Conservation (phyloP, 805 yeast species). For the Saccharomycopsis synnaedendra region DNA sequence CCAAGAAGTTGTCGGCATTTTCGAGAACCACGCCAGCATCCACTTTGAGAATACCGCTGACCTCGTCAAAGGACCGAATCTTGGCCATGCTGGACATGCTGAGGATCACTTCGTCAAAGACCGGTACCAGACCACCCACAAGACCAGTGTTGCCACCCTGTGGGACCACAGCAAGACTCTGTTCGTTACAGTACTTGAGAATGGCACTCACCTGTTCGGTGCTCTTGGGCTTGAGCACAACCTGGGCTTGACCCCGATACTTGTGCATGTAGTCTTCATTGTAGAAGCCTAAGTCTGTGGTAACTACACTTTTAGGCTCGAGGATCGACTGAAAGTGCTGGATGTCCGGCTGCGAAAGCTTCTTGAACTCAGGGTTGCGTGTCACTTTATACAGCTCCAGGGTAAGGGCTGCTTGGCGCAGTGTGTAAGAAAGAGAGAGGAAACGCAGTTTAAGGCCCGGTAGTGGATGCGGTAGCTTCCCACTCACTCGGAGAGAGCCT, state of each 20-base stretch:
- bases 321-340: slow-evolving; percentile 47
- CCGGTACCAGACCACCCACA: slow-evolving; percentile 90
- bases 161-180: slow-evolving; percentile 77
- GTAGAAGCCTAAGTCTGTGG: slow-evolving; percentile 56
- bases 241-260: slow-evolving; percentile 74
- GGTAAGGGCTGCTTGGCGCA: slow-evolving; percentile 38
- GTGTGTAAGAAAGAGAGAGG: no score
- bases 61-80: slow-evolving; percentile 69
- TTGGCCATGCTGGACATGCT: slow-evolving; percentile 63
- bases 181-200: slow-evolving; percentile 67
- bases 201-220: slow-evolving; percentile 69
- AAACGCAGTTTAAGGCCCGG: no score
- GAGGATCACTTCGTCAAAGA: slow-evolving; percentile 79
- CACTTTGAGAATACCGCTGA: slow-evolving; percentile 75
- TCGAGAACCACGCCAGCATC: slow-evolving; percentile 91
- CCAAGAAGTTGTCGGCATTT: slow-evolving; percentile 65
- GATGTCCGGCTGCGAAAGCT: slow-evolving; percentile 45
- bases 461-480: no score
- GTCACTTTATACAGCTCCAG: slow-evolving; percentile 58
- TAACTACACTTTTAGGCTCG: slow-evolving; percentile 21
- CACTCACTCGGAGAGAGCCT: no score
- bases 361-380: slow-evolving; percentile 39
- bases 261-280: slow-evolving; percentile 95
- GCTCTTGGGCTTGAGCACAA: slow-evolving; percentile 75
- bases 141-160: slow-evolving; percentile 97